Percentiles rank a stretch among this genome's conserved stretches.
phyloP scores from a whole-genome alignment of 148 eudicot species.

The Vaccinium corymbosum region DNA sequence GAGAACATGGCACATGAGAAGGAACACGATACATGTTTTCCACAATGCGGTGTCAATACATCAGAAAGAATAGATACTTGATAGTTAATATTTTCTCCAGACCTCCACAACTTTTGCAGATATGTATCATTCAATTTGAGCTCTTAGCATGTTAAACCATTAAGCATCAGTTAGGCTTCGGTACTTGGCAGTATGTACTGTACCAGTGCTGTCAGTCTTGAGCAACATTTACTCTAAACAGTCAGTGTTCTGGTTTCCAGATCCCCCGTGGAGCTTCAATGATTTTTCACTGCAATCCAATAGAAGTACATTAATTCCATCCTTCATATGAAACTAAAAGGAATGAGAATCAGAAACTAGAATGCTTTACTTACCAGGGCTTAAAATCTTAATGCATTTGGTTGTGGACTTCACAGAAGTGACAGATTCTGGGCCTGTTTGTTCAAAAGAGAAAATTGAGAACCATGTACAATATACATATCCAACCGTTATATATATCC shows the following conservation, averaged over 20 bases:
- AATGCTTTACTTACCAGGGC: slow-evolving; percentile 57
- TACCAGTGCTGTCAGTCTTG: slow-evolving; percentile 15
- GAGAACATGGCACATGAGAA: background rate
- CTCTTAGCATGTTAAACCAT: background rate
- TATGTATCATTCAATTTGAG: background rate
- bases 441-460: slow-evolving; percentile 16
- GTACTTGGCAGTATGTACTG: background rate
- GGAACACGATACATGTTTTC: background rate
- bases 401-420: slow-evolving; percentile 64
- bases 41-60: background rate
- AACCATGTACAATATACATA: background rate
- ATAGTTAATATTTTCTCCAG: background rate
- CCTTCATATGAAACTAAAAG: background rate
- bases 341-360: background rate
- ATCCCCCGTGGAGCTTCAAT: slow-evolving; percentile 20
- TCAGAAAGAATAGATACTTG: background rate
- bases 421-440: slow-evolving; percentile 55
- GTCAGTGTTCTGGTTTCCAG: slow-evolving; percentile 29
- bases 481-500: background rate
- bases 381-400: slow-evolving; percentile 55
- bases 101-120: background rate
- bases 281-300: slow-evolving; percentile 47
- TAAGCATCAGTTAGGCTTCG: background rate
- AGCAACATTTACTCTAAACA: slow-evolving; percentile 10
- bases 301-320: slow-evolving; percentile 3